A percentile compares a stretch with the other conserved stretches of the same genome.
Evolutionary conservation across 2,329 filamentous ascomycete genomes (phyloP).

Genomic region (Penicillium sp.): DNA sequence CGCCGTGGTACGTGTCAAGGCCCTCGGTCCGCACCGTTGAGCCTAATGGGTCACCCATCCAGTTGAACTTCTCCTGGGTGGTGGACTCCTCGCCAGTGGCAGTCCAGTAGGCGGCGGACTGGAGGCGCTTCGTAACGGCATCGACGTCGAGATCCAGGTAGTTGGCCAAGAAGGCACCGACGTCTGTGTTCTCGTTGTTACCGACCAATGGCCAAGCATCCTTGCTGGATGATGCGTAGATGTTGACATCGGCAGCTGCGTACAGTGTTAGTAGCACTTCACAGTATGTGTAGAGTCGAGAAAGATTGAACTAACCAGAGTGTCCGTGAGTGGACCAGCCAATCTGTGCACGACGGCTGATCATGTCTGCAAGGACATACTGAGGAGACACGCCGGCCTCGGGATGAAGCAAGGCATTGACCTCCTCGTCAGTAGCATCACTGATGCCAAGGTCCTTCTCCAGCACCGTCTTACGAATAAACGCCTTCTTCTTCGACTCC

Average conservation of each 20-base stretch:
- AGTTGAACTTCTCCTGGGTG: constrained; percentile 26
- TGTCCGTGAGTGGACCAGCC: constrained; percentile 96
- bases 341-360: constrained; percentile 82
- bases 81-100: constrained; percentile 24
- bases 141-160: constrained; percentile 82
- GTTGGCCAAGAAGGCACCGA: constrained; percentile 76
- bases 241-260: constrained; percentile 85
- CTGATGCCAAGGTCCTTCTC: constrained; percentile 72
- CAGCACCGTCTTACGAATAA: constrained; percentile 70
- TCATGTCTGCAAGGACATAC: constrained; percentile 76
- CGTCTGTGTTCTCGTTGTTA: constrained; percentile 93
- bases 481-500: constrained; percentile 57
- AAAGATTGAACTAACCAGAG: constrained; percentile 50
- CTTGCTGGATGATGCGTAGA: constrained; percentile 77
- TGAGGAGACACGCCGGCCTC: constrained; percentile 57
- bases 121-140: constrained; percentile 73
- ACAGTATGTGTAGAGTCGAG: not conserved
- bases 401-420: constrained; percentile 64
- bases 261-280: constrained; percentile 5
- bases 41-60: constrained; percentile 46
- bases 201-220: constrained; percentile 67
- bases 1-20: constrained; percentile 49
- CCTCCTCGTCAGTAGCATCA: constrained; percentile 71
- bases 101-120: constrained; percentile 33
- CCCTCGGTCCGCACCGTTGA: constrained; percentile 41